Conservation (phyloP, 2,329 filamentous ascomycete genomes). For the Neonectria sp. region DNA sequence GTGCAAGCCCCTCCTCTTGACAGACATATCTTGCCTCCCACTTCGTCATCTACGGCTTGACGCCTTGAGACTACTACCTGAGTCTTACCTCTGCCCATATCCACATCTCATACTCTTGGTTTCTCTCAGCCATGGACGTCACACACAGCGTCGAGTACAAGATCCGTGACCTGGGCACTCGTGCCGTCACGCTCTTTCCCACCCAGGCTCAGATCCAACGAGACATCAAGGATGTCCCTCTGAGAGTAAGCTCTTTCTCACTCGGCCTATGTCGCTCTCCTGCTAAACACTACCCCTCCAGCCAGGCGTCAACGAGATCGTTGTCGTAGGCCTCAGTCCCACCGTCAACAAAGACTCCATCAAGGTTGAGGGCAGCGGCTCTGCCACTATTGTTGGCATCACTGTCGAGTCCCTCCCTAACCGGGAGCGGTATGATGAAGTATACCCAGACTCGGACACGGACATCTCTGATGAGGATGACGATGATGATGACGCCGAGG, state of each 20-base stretch:
- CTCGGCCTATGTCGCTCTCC: neutral
- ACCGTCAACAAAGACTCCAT: slow-evolving; percentile 72
- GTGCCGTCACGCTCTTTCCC: slow-evolving; percentile 75
- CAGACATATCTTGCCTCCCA: neutral
- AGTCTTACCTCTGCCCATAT: neutral
- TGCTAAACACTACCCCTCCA: slow-evolving; percentile 41
- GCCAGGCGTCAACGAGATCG: slow-evolving; percentile 72
- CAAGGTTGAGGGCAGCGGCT: slow-evolving; percentile 71
- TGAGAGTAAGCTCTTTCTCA: slow-evolving; percentile 42
- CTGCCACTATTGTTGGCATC: slow-evolving; percentile 73
- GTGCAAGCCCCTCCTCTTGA: neutral
- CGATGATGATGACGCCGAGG: slow-evolving; percentile 44
- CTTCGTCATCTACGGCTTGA: neutral
- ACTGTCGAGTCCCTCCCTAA: slow-evolving; percentile 71
- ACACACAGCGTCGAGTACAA: slow-evolving; percentile 65
- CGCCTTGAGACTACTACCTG: neutral
- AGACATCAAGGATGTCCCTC: slow-evolving; percentile 68
- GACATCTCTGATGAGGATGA: slow-evolving; percentile 53
- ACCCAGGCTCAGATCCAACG: slow-evolving; percentile 72
- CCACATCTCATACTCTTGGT: neutral
- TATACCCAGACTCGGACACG: slow-evolving; percentile 64
- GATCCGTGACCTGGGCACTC: slow-evolving; percentile 70
- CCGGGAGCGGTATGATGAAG: slow-evolving; percentile 67
- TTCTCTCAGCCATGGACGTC: slow-evolving; percentile 53
- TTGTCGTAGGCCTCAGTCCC: slow-evolving; percentile 69